These are phyloP conservation scores for Globisporangium rhizosaccharum DNA, from an alignment of 352 stramenopile species.

Conservation along the genomic window DNA sequence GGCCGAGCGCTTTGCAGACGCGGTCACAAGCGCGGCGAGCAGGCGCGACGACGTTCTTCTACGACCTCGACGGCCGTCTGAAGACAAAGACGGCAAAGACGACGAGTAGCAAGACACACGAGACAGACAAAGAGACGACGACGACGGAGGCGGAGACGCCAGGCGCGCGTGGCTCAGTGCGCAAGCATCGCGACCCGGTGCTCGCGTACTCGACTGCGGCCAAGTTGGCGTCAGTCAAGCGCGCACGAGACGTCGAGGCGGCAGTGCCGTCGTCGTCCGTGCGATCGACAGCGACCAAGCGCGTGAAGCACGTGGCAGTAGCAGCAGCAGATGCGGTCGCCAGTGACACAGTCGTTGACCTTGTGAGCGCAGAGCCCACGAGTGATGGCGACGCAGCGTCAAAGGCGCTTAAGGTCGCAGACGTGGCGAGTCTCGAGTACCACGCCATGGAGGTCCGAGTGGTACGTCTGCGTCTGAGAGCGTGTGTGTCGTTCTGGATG, in stretches of 20 bases:
- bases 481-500: not conserved
- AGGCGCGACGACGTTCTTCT: slow-evolving; percentile 25
- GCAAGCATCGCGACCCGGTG: slow-evolving; percentile 3
- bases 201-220: not conserved
- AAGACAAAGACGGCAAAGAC: slow-evolving; percentile 16
- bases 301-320: not conserved
- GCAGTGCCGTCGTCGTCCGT: not conserved
- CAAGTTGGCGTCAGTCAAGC: not conserved
- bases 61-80: slow-evolving; percentile 43
- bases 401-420: not conserved
- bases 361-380: too few relatives aligned
- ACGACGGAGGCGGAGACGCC: slow-evolving; percentile 1
- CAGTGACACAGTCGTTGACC: not conserved
- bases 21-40: slow-evolving; percentile 6
- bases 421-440: slow-evolving; percentile 1
- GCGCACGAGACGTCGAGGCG: not conserved
- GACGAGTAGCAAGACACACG: too few relatives aligned
- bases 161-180: not conserved
- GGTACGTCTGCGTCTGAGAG: slow-evolving; percentile 3
- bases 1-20: slow-evolving; percentile 23
- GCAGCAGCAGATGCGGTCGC: not conserved
- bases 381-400: too few relatives aligned
- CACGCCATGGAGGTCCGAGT: slow-evolving; percentile 12
- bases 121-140: slow-evolving; percentile 15
- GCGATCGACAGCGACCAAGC: not conserved